Conservation (phyloP, 2,329 filamentous ascomycete species). For the Exophiala spinifera region DNA sequence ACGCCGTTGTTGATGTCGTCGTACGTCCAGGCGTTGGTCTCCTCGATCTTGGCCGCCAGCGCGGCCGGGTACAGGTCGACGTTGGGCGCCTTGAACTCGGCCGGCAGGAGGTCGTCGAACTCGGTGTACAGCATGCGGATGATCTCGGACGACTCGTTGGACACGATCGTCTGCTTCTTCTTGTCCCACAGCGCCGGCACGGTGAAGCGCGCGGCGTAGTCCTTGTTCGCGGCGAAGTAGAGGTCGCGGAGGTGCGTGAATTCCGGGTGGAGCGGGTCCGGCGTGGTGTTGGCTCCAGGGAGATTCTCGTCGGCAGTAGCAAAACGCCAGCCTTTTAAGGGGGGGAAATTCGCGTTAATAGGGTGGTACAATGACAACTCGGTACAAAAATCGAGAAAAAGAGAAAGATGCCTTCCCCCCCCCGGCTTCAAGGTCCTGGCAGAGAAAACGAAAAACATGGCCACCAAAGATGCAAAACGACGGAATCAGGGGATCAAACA, state of each 20-base stretch:
- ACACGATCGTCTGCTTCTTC: slow-evolving; percentile 71
- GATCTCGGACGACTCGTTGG: slow-evolving; percentile 87
- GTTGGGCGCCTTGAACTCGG: slow-evolving; percentile 46
- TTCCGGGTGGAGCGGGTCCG: slow-evolving; percentile 59
- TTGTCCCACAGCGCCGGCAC: slow-evolving; percentile 79
- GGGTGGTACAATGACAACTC: too few relatives aligned
- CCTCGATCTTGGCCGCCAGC: slow-evolving; percentile 69
- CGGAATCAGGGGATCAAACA: slow-evolving; percentile 25
- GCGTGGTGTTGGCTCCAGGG: slow-evolving; percentile 53
- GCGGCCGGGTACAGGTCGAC: slow-evolving; percentile 66
- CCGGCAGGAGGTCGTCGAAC: slow-evolving; percentile 69
- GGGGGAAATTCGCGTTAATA: too few relatives aligned
- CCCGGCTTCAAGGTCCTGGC: too few relatives aligned
- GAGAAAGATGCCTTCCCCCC: too few relatives aligned
- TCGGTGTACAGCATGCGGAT: slow-evolving; percentile 82
- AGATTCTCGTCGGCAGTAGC: slow-evolving; percentile 60
- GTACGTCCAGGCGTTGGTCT: slow-evolving; percentile 78
- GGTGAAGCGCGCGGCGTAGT: slow-evolving; percentile 77
- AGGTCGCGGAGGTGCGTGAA: slow-evolving; percentile 73
- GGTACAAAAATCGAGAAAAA: too few relatives aligned
- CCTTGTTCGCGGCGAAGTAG: slow-evolving; percentile 70
- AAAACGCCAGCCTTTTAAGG: slow-evolving; percentile 72
- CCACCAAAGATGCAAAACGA: too few relatives aligned
- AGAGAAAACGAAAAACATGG: too few relatives aligned
- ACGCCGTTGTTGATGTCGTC: slow-evolving; percentile 54